Evolutionary conservation across 73 alveolate species (phyloP).

Genomic region (Halteria grandinella): DNA sequence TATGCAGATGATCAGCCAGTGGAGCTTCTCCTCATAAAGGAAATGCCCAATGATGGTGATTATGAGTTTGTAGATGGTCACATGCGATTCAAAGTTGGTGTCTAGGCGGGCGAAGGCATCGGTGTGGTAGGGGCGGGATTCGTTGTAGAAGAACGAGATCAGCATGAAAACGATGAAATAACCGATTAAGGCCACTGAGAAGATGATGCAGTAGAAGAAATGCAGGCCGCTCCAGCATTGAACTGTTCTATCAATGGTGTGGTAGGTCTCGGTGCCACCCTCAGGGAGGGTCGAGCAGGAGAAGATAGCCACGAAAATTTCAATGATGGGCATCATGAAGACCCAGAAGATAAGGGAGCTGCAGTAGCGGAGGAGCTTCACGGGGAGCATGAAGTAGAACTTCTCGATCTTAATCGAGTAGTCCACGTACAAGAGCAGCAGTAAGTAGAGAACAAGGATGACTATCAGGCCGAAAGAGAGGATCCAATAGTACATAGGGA

Average conservation of each 20-base stretch:
- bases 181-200: conserved; percentile 26
- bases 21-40: conserved; percentile 23
- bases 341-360: conserved; percentile 54
- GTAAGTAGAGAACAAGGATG: conserved; percentile 18
- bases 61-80: conserved; percentile 36
- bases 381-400: conserved; percentile 54
- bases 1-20: conserved; percentile 47
- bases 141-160: conserved; percentile 57
- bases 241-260: conserved; percentile 15
- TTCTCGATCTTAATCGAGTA: conserved; percentile 52
- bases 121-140: conserved; percentile 57
- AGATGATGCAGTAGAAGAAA: conserved; percentile 29
- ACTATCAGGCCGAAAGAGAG: conserved; percentile 10
- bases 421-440: conserved; percentile 44
- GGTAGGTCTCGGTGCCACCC: conserved; percentile 33
- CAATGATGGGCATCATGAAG: conserved; percentile 50
- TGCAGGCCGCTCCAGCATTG: conserved; percentile 64
- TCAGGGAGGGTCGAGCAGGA: too few relatives aligned
- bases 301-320: conserved; percentile 41
- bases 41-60: conserved; percentile 48
- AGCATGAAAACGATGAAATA: conserved; percentile 16
- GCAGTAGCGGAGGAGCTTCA: conserved; percentile 28
- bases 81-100: conserved; percentile 48
- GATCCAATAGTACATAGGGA: conserved; percentile 47
- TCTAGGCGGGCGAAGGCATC: conserved; percentile 60